Evolutionary conservation across 2,329 filamentous ascomycete species (phyloP).

Genomic region (Trichoderma sp.): DNA sequence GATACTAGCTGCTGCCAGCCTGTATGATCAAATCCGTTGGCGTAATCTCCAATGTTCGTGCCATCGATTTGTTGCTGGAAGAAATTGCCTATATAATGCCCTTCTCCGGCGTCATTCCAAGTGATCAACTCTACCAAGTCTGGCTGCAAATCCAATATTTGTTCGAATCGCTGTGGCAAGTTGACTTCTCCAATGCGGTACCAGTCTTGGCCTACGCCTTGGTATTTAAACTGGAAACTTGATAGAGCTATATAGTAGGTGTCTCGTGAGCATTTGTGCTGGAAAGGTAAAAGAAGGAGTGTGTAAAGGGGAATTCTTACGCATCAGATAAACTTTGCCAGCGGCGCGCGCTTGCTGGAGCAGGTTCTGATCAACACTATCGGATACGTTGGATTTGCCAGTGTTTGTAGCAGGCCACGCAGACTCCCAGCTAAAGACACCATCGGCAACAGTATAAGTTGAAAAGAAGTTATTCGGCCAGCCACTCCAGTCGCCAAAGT

Average conservation of each 20-base stretch:
- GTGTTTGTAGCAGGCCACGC: conserved; percentile 14
- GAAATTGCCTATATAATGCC: conserved; percentile 17
- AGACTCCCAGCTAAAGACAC: conserved; percentile 14
- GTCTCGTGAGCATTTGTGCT: neutral
- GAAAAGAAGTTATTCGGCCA: conserved; percentile 18
- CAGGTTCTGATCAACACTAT: conserved; percentile 9
- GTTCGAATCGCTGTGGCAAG: conserved; percentile 1
- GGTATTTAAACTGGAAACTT: conserved; percentile 20
- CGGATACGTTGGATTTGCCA: neutral
- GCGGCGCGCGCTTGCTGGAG: conserved; percentile 6
- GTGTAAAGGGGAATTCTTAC: neutral
- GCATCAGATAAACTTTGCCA: conserved; percentile 14
- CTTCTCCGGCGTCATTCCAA: conserved; percentile 15
- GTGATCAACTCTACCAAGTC: conserved; percentile 5
- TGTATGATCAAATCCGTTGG: conserved; percentile 12
- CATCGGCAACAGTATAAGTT: neutral
- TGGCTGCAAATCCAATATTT: neutral
- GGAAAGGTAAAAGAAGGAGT: neutral
- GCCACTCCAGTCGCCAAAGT: conserved; percentile 12
- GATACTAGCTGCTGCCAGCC: conserved; percentile 19
- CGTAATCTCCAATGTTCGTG: conserved; percentile 4
- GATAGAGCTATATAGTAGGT: neutral
- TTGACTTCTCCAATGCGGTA: conserved; percentile 15
- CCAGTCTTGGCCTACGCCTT: conserved; percentile 2
- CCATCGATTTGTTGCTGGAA: conserved; percentile 13